Evolutionary conservation across 495 filamentous ascomycete genomes (phyloP).

Genomic region (Hyaloscypha finlandica): DNA sequence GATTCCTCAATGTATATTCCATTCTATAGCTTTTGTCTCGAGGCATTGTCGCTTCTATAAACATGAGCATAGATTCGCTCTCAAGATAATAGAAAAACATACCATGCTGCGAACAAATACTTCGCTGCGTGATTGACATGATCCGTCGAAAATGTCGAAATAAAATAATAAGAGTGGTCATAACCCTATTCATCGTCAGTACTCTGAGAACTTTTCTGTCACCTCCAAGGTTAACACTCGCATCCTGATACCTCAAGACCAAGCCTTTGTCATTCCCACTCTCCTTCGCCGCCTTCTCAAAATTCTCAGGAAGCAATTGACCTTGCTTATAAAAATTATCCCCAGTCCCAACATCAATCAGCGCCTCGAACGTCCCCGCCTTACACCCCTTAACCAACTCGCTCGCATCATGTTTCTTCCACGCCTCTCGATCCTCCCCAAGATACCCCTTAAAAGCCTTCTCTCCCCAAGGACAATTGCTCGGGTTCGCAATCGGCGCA

Average conservation of each 20-base stretch:
- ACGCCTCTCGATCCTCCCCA: constrained; percentile 68
- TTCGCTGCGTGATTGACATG: constrained; percentile 91
- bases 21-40: constrained; percentile 29
- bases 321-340: constrained; percentile 95
- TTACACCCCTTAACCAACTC: constrained; percentile 80
- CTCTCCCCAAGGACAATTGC: constrained; percentile 85
- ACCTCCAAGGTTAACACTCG: constrained; percentile 31
- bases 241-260: constrained; percentile 77
- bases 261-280: constrained; percentile 65
- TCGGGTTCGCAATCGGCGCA: constrained; percentile 89
- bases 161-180: constrained; percentile 96
- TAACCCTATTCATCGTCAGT: constrained; percentile 59
- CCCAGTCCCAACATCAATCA: constrained; percentile 89
- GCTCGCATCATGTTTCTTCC: constrained; percentile 91
- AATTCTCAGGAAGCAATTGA: constrained; percentile 92
- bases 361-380: constrained; percentile 58
- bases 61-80: constrained; percentile 16
- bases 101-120: constrained; percentile 53
- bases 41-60: constrained; percentile 26
- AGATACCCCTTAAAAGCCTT: constrained; percentile 95
- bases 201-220: neutral
- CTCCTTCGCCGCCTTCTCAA: constrained; percentile 75
- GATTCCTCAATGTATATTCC: neutral
- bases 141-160: constrained; percentile 84
- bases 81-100: constrained; percentile 15